A percentile compares a stretch with the other conserved stretches of the same genome.
Conservation (phyloP, 768 basidiomycete species). For the Rickenella mellea region DNA sequence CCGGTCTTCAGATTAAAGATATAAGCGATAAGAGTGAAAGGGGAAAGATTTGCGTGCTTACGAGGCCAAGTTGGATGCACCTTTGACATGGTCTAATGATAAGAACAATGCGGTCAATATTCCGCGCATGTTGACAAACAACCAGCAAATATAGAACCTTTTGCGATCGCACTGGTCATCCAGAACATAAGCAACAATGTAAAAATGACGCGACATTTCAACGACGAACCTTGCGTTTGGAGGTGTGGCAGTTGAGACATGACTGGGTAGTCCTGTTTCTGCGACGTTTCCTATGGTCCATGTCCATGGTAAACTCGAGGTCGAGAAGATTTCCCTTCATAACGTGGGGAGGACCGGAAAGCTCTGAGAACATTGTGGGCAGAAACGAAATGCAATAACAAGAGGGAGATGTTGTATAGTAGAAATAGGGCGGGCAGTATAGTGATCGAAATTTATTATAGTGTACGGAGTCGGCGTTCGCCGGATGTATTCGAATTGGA, state of each 20-base stretch:
- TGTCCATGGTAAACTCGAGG: slow-evolving; percentile 64
- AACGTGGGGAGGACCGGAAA: slow-evolving; percentile 44
- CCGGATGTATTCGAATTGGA: too few species aligned
- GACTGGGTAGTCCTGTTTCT: slow-evolving; percentile 90
- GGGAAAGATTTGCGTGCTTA: slow-evolving; percentile 23
- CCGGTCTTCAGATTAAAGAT: slow-evolving; percentile 50
- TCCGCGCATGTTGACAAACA: neutral
- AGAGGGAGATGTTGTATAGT: too few species aligned
- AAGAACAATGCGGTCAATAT: neutral
- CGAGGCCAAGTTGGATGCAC: slow-evolving; percentile 84
- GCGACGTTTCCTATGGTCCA: slow-evolving; percentile 73
- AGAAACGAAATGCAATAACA: too few species aligned
- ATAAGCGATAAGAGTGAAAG: slow-evolving; percentile 2
- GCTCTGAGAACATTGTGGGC: slow-evolving; percentile 26
- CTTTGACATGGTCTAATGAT: slow-evolving; percentile 60
- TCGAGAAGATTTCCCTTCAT: slow-evolving; percentile 74
- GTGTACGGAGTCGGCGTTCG: too few species aligned
- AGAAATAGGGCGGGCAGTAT: too few species aligned
- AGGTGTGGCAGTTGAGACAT: slow-evolving; percentile 83
- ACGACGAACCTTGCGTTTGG: slow-evolving; percentile 73
- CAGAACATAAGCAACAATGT: slow-evolving; percentile 1
- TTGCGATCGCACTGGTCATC: slow-evolving; percentile 74
- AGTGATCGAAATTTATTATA: too few species aligned
- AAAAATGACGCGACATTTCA: neutral
- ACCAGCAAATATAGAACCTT: slow-evolving; percentile 22